Conservation (phyloP, 495 filamentous ascomycete genomes). For the Hyaloscypha hepaticicola region DNA sequence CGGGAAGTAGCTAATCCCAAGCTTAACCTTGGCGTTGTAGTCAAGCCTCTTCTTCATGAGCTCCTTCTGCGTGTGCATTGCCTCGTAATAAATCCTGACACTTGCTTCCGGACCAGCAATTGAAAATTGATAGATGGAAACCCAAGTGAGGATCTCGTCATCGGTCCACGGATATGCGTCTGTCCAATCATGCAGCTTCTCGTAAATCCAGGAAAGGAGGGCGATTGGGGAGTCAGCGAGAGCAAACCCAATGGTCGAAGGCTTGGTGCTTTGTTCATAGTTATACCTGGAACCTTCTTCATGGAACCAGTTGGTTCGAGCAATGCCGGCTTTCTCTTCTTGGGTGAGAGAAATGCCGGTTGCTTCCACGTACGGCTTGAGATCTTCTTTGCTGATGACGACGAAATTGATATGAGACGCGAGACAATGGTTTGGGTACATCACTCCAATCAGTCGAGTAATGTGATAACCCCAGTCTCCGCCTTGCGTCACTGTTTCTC, state of each 20-base stretch:
- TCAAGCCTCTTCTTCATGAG: slow-evolving; percentile 22
- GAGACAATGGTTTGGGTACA: slow-evolving; percentile 54
- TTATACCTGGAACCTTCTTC: slow-evolving; percentile 9
- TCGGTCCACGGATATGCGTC: slow-evolving; percentile 66
- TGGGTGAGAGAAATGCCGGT: neutral
- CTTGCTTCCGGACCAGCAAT: slow-evolving; percentile 54
- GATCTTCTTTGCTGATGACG: neutral
- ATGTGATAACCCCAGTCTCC: slow-evolving; percentile 70
- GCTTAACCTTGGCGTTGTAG: slow-evolving; percentile 45
- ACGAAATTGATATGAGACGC: slow-evolving; percentile 51
- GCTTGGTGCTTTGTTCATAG: slow-evolving; percentile 46
- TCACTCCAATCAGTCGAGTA: slow-evolving; percentile 53
- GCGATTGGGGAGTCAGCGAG: slow-evolving; percentile 60
- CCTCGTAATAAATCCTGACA: slow-evolving; percentile 59
- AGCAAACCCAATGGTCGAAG: slow-evolving; percentile 58
- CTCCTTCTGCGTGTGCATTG: slow-evolving; percentile 29
- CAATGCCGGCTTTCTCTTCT: slow-evolving; percentile 8
- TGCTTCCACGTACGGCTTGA: neutral
- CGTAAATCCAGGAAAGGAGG: slow-evolving; percentile 65
- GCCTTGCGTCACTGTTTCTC: slow-evolving; percentile 57
- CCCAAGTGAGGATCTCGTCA: slow-evolving; percentile 65
- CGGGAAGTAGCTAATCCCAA: slow-evolving; percentile 54
- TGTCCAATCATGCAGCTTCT: slow-evolving; percentile 68
- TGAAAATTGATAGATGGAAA: slow-evolving; percentile 60
- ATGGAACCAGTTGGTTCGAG: neutral